Conservation (phyloP, 108 stramenopile species). For the Skeletonema potamos region DNA sequence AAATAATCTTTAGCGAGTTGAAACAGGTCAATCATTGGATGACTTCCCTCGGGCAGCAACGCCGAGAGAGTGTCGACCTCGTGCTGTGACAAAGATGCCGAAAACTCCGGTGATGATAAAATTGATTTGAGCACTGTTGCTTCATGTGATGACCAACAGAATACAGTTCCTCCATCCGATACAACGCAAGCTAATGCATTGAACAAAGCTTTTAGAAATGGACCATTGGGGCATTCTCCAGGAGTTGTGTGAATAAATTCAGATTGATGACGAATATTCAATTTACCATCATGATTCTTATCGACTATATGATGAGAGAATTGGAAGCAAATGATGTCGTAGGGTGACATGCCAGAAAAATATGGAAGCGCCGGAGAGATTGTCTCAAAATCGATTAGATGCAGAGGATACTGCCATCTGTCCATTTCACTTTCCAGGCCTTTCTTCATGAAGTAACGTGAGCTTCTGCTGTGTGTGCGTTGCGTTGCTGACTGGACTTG, state of each 20-base stretch:
- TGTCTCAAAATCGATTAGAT: slow-evolving; percentile 65
- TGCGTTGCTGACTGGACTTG: slow-evolving; percentile 38
- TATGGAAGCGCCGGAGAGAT: slow-evolving; percentile 42
- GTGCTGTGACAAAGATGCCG: slow-evolving; percentile 27
- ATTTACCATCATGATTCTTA: slow-evolving; percentile 15
- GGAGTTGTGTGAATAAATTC: slow-evolving; percentile 50
- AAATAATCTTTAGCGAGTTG: slow-evolving; percentile 38
- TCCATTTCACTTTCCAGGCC: slow-evolving; percentile 29
- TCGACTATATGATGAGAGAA: slow-evolving; percentile 53
- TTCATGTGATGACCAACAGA: slow-evolving; percentile 56
- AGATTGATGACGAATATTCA: slow-evolving; percentile 36
- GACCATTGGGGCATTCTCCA: slow-evolving; percentile 28
- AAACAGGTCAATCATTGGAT: slow-evolving; percentile 48
- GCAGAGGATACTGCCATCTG: slow-evolving; percentile 49
- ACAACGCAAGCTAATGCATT: slow-evolving; percentile 14
- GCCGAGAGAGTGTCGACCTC: slow-evolving; percentile 25
- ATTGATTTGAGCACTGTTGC: slow-evolving; percentile 42
- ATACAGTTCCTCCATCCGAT: slow-evolving; percentile 42
- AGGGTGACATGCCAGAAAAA: slow-evolving; percentile 44
- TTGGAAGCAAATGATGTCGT: slow-evolving; percentile 49
- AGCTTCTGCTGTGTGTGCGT: slow-evolving; percentile 1
- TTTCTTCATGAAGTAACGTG: slow-evolving; percentile 24
- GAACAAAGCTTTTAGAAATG: slow-evolving; percentile 40
- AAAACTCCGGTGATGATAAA: slow-evolving; percentile 13
- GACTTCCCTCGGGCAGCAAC: slow-evolving; percentile 29